A percentile compares a stretch with the other conserved stretches of the same genome.
Evolutionary conservation across 176 grass and related monocot species (phyloP).

Genomic region (Avena atlantica): DNA sequence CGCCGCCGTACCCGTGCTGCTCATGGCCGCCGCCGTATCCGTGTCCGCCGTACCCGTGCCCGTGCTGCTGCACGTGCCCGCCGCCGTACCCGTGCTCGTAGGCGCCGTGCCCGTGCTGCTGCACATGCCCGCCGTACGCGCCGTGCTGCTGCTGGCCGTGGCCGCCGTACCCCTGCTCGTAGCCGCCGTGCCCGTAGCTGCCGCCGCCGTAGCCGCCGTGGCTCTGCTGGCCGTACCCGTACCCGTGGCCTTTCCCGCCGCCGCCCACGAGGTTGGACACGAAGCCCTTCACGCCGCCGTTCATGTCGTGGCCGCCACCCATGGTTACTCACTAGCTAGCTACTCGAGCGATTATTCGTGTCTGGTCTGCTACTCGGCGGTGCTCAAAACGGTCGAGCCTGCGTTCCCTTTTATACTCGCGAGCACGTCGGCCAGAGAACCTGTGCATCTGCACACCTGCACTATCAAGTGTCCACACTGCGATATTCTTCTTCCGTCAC

Average conservation of each 20-base stretch:
- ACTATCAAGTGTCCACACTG: too few species aligned
- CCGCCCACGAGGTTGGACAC: slow-evolving; percentile 46
- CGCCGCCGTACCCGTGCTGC: neutral
- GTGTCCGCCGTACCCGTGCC: neutral
- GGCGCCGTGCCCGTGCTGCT: neutral
- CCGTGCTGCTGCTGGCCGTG: slow-evolving; percentile 28
- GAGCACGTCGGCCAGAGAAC: neutral
- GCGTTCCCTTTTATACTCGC: slow-evolving; percentile 26
- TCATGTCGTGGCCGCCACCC: slow-evolving; percentile 55
- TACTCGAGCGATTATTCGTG: neutral
- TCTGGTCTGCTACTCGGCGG: neutral
- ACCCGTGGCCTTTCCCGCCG: neutral
- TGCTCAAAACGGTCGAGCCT: neutral
- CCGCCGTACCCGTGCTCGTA: slow-evolving; percentile 6
- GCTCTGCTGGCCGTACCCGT: neutral
- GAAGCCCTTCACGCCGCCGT: slow-evolving; percentile 51
- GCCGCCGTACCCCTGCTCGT: slow-evolving; percentile 10
- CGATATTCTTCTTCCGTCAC: slow-evolving; percentile 23
- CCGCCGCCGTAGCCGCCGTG: slow-evolving; percentile 20
- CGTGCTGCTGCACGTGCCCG: neutral
- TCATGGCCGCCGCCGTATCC: neutral
- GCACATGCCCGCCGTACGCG: neutral
- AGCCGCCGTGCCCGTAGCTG: neutral
- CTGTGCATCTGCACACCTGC: neutral
- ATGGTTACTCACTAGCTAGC: neutral